Evolutionary conservation across 1,284 basidiomycete species (phyloP), one percentile per base, ranked within the genome.

Genomic region (Heimioporus punctisporus): DNA sequence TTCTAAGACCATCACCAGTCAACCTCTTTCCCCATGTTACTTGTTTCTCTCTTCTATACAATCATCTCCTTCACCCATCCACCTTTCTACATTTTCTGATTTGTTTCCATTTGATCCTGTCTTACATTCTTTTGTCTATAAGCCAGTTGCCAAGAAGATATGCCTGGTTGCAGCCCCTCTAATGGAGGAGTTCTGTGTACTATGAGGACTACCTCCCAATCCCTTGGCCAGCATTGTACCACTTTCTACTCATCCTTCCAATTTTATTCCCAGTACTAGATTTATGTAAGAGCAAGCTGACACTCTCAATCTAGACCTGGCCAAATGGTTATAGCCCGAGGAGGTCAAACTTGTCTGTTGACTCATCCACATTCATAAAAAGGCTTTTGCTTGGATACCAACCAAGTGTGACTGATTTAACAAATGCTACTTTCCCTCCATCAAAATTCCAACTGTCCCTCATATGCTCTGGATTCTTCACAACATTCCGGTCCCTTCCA

Each of bases 291-390:
- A 39, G 17, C 8, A 15, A 2, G 15, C 28, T 2, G 25, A 59
- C 11, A 19, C 23, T 1, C 11, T 55, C 0, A 42, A 60, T 9
- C 45, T 60, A 0, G 42, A 65, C 9, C 52, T 47, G 0, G 58
- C 39, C 0, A 53, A 50, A 1, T 59, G 56, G 51, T 30, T 58
- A 1, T 64, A 57, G 60, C 62, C 62, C 0, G 55, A 63, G 3
- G 68, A 75, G 34, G 39, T 52, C 0, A 52, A 60, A 5, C 61
- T 74, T 0, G n/a, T 73, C 5, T 51, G 64, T 23, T 52, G 68
- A 26, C 50, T 75, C 2, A 52, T 72, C 30, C 43, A 12, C 7
- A 24, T 51, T 3, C 64, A 76, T 14, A 54, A 74, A 21, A 23
- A 31, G 0, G 67, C 57, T 1, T 68, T 72, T 45, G 60, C 69